A percentile compares a stretch with the other conserved stretches of the same genome.
Conservation (phyloP, 2,329 filamentous ascomycete species). For the Sporothrix pallida region DNA sequence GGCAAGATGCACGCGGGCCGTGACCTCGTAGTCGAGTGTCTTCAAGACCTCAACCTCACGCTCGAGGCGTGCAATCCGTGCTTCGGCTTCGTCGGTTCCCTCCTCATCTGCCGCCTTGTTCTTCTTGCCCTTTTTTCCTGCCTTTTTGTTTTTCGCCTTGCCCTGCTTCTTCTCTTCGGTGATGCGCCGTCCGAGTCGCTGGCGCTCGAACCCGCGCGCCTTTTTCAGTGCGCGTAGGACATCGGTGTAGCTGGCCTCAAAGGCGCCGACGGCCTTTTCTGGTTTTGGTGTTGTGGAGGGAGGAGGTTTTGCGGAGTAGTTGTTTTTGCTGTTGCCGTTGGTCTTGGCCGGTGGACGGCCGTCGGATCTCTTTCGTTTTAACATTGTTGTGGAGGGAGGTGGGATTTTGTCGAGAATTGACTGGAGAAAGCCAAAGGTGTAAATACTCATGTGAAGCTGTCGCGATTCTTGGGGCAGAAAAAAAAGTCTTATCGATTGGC, state of each 20-base stretch:
- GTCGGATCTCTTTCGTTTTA: conserved; percentile 62
- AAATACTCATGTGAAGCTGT: background rate
- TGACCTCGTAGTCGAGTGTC: conserved; percentile 64
- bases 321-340: background rate
- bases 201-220: conserved; percentile 77
- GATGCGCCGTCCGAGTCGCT: conserved; percentile 70
- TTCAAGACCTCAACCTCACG: conserved; percentile 64
- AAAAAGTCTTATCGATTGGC: conserved; percentile 22
- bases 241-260: conserved; percentile 47
- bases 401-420: background rate
- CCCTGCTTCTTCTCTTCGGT: conserved; percentile 50
- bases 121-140: conserved; percentile 26
- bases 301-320: background rate
- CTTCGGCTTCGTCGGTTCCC: background rate
- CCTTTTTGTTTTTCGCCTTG: background rate
- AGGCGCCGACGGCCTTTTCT: conserved; percentile 33
- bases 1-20: conserved; percentile 61
- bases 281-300: conserved; percentile 30
- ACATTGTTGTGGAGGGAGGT: conserved; percentile 48
- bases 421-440: no score
- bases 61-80: conserved; percentile 61
- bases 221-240: conserved; percentile 72
- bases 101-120: background rate
- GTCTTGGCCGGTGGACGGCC: conserved; percentile 52
- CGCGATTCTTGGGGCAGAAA: background rate